Evolutionary conservation across 2,329 filamentous ascomycete species (phyloP).

Genomic region (Verticillium longisporum): DNA sequence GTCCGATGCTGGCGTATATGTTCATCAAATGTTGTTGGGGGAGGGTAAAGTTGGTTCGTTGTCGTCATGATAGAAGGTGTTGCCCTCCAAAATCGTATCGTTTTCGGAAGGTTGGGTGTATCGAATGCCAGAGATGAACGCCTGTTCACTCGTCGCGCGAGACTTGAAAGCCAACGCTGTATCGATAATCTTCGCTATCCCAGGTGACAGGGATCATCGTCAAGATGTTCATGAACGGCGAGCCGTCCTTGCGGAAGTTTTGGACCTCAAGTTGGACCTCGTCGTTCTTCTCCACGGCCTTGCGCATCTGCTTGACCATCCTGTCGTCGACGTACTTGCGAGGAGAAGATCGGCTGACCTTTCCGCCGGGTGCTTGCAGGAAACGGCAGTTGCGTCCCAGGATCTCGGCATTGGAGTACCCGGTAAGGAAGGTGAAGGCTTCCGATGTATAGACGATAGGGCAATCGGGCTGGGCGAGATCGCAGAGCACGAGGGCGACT

Average conservation of each 20-base stretch:
- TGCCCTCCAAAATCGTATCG: constrained; percentile 12
- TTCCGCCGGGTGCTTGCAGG: constrained; percentile 67
- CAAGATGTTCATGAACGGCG: constrained; percentile 73
- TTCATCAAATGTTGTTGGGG: not conserved
- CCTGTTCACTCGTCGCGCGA: constrained; percentile 42
- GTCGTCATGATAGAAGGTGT: not conserved
- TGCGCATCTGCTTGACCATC: constrained; percentile 48
- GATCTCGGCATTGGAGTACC: constrained; percentile 68
- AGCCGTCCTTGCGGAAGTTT: constrained; percentile 77
- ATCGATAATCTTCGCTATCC: constrained; percentile 58
- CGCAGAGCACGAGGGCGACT: constrained; percentile 77
- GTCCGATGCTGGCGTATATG: not conserved
- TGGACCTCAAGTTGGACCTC: constrained; percentile 52
- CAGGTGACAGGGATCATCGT: constrained; percentile 77
- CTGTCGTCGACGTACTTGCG: constrained; percentile 62
- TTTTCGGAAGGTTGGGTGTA: constrained; percentile 16
- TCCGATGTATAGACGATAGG: constrained; percentile 84
- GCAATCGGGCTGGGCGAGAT: constrained; percentile 64
- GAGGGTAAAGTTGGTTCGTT: not conserved
- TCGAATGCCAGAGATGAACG: constrained; percentile 1
- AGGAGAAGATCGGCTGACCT: constrained; percentile 50
- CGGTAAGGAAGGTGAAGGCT: constrained; percentile 70
- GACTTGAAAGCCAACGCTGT: constrained; percentile 76
- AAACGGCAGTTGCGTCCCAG: constrained; percentile 80
- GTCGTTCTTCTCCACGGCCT: constrained; percentile 32